Base-by-base conservation (phyloP, 73 alveolate genomes). In the Paramecium bursaria region DNA sequence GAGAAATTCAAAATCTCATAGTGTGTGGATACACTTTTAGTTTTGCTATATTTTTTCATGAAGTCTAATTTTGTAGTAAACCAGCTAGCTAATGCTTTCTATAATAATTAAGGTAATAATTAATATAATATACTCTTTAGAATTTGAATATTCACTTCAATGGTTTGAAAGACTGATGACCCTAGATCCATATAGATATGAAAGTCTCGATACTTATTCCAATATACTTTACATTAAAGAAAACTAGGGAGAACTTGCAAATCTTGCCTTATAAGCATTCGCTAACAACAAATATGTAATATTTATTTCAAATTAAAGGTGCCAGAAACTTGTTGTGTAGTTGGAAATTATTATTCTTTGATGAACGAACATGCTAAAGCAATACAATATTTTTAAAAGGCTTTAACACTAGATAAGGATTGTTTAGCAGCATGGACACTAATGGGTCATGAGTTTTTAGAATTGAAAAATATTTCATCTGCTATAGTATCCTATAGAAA, bases 371-470 rank as follows among this genome's bases (percentile, higher is more conserved):
- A 96, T 79, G 98, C 95, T 29, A 96, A 96, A 85, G 99, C 99
- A 15, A 97, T 95, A 25, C 74, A 90, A 2, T 97, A 93, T 74
- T 96, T 96, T 91, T 92, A 93, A 89, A 93, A 98, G 82, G 99
- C 99, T 13, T 53, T 97, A 25, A 93, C 91, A 82, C 77, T 95
- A 54, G 99, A 95, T 82, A 90, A 91, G 51, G 92, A 94, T 31
- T 97, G 91, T 88, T 86, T 95, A 27, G 91, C 96, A 7, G 99
- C 98, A 22, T 97, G 98, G 97, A 97, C 98, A 7, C 86, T 96
- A 60, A 97, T 97, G 99, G 99, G 99, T 10, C 99, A 97, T 77
- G 99, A 97, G 89, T 97, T 92, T 90, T 86, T 97, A 74, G 99
- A 97, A 91, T 95, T 97, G 99, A 97, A 97, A 88, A 95, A 93